A percentile compares a stretch with the other conserved stretches of the same genome.
These are phyloP conservation scores for Casuarina glauca DNA, from an alignment of 306 rosid species.

Conservation along the genomic window DNA sequence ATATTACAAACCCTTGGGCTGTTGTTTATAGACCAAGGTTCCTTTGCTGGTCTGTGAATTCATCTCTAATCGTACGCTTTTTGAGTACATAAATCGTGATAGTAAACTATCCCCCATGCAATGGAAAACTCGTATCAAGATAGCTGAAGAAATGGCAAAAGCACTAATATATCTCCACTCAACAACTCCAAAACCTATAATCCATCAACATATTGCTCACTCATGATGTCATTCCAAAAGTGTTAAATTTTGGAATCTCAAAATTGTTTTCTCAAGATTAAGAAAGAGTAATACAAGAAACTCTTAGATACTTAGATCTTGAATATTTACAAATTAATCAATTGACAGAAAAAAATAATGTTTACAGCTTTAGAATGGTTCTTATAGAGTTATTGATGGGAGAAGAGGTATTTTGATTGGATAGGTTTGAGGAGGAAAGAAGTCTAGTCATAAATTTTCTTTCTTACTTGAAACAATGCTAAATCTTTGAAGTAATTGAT, in stretches of 20 bases:
- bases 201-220: constrained; percentile 41
- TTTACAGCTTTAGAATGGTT: constrained; percentile 47
- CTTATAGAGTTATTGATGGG: constrained; percentile 35
- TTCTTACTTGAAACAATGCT: constrained; percentile 13
- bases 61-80: constrained; percentile 25
- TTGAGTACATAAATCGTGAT: constrained; percentile 2
- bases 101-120: not conserved
- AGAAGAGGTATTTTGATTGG: constrained; percentile 25
- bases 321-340: constrained; percentile 33
- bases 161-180: constrained; percentile 35
- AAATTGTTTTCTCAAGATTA: constrained; percentile 32
- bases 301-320: constrained; percentile 35
- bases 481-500: constrained; percentile 22
- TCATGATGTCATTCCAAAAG: constrained; percentile 23
- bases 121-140: constrained; percentile 19
- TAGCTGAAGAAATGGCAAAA: constrained; percentile 32
- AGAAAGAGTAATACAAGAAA: constrained; percentile 32
- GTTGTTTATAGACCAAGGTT: constrained; percentile 29
- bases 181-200: constrained; percentile 29
- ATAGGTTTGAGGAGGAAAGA: constrained; percentile 24
- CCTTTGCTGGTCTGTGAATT: constrained; percentile 25
- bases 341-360: constrained; percentile 39
- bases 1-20: constrained; percentile 19
- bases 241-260: constrained; percentile 37
- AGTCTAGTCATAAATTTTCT: constrained; percentile 29